phyloP scores from a whole-genome alignment of 345 rosid genomes.

The Tarenaya hassleriana region DNA sequence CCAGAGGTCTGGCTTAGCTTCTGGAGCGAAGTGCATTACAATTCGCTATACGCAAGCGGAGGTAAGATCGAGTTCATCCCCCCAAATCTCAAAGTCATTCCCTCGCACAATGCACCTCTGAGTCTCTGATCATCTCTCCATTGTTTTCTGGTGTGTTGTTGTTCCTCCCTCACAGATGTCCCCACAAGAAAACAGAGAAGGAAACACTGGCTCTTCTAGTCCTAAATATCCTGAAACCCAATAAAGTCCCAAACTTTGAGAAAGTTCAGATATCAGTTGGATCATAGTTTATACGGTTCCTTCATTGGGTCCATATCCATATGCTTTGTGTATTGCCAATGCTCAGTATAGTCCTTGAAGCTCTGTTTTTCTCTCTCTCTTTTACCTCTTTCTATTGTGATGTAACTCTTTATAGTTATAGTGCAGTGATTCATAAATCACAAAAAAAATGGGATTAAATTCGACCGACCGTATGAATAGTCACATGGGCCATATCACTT shows the following conservation, averaged over 20 bases:
- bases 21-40: conserved; percentile 97
- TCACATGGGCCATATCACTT: conserved; percentile 28
- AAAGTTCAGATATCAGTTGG: no score
- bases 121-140: conserved; percentile 17
- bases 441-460: conserved; percentile 2
- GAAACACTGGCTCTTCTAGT: conserved; percentile 82
- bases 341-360: no score
- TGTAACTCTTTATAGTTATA: no score
- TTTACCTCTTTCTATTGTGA: no score
- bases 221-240: no score
- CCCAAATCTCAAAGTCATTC: background rate
- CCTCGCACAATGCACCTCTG: conserved; percentile 6
- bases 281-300: no score
- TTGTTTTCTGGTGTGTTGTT: conserved; percentile 10
- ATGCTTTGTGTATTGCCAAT: no score
- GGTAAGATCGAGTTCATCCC: conserved; percentile 35
- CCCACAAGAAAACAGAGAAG: conserved; percentile 54
- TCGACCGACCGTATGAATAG: conserved; percentile 27
- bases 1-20: conserved; percentile 90
- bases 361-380: no score
- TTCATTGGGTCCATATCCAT: no score
- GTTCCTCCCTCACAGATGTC: conserved; percentile 50
- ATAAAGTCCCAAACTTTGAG: no score
- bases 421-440: no score
- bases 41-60: conserved; percentile 76